These are phyloP conservation scores for Dictyostelium brefeldianum DNA, from an alignment of 78 protist genomes.

Conservation along the genomic window DNA sequence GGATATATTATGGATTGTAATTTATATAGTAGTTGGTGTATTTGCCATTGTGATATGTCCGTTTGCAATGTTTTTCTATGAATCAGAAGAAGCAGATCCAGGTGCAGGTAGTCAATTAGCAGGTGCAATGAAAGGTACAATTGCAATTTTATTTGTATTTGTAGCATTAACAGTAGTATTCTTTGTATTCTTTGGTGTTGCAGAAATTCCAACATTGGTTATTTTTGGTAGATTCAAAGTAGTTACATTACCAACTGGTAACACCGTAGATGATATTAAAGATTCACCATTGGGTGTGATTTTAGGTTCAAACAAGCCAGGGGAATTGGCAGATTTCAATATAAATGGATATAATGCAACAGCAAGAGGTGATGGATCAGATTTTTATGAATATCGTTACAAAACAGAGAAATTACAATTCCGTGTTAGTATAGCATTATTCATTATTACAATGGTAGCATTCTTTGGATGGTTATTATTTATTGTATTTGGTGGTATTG, in stretches of 20 bases:
- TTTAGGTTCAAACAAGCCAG: too few species aligned
- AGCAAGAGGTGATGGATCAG: neutral
- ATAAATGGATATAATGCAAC: neutral
- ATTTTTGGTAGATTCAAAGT: slow-evolving; percentile 4
- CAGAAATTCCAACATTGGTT: slow-evolving; percentile 67
- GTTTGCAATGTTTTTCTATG: slow-evolving; percentile 92
- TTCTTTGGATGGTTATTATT: slow-evolving; percentile 89
- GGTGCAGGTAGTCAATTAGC: slow-evolving; percentile 28
- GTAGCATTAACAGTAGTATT: slow-evolving; percentile 7
- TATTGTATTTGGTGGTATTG: slow-evolving; percentile 93
- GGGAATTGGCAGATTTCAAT: too few species aligned
- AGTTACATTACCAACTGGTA: neutral
- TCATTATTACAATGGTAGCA: slow-evolving; percentile 85
- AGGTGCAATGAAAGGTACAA: slow-evolving; percentile 78
- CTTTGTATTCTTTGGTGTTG: slow-evolving; percentile 76
- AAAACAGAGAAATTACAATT: slow-evolving; percentile 31
- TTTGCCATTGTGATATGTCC: slow-evolving; percentile 89
- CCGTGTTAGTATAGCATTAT: slow-evolving; percentile 81
- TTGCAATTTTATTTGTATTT: slow-evolving; percentile 47
- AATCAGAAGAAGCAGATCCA: slow-evolving; percentile 91
- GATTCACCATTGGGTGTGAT: neutral
- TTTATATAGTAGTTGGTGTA: slow-evolving; percentile 53
- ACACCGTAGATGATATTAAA: too few species aligned
- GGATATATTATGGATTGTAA: slow-evolving; percentile 72
- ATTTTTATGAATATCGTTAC: neutral